These are phyloP conservation scores for Fusarium sp. DNA, from an alignment of 2,329 filamentous ascomycete genomes.

Conservation along the genomic window DNA sequence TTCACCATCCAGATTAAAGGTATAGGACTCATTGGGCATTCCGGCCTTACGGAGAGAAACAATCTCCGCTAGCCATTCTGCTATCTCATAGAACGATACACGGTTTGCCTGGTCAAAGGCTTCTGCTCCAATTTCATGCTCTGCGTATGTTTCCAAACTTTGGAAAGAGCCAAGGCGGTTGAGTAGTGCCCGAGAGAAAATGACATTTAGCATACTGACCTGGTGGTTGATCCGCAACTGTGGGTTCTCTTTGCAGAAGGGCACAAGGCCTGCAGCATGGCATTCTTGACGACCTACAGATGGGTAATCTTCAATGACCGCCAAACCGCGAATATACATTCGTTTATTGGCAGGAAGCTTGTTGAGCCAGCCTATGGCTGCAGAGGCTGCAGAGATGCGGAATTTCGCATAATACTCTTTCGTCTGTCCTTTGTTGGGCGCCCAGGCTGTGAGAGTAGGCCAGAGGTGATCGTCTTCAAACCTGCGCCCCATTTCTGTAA, in stretches of 20 bases:
- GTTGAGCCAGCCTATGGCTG: background rate
- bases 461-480: background rate
- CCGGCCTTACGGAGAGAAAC: background rate
- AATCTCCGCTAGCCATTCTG: background rate
- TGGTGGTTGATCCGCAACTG: background rate
- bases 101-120: rapidly evolving
- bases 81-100: rapidly evolving
- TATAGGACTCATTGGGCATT: constrained; percentile 2
- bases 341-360: background rate
- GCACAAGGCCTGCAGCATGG: background rate
- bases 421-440: rapidly evolving
- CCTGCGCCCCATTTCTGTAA: background rate
- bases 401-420: background rate
- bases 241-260: constrained; percentile 1
- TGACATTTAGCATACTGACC: background rate
- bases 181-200: background rate
- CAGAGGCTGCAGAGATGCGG: background rate
- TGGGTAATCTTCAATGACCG: background rate
- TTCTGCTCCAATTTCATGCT: rapidly evolving
- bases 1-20: background rate
- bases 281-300: background rate
- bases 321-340: background rate
- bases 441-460: rapidly evolving
- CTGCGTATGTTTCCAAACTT: rapidly evolving
- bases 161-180: rapidly evolving